A percentile compares a stretch with the other conserved stretches of the same genome.
These are phyloP conservation scores for Meripilus lineatus DNA, from an alignment of 1,284 basidiomycete species.

Conservation along the genomic window DNA sequence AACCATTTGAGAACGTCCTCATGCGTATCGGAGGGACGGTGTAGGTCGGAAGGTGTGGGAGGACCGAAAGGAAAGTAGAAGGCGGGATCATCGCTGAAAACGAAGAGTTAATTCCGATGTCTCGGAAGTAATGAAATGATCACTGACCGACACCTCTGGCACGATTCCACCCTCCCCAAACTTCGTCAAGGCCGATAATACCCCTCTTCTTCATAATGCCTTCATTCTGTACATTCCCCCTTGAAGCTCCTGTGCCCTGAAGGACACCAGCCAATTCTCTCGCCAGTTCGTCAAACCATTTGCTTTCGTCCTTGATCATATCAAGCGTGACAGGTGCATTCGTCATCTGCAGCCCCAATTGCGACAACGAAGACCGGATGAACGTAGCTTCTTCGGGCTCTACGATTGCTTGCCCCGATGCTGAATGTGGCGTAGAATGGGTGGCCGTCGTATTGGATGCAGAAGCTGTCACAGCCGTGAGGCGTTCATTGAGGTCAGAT, in stretches of 20 bases:
- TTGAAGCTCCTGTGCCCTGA: slow-evolving; percentile 41
- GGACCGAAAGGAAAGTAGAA: slow-evolving; percentile 69
- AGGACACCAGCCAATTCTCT: slow-evolving; percentile 79
- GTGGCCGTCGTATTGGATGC: slow-evolving; percentile 17
- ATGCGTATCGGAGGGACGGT: slow-evolving; percentile 68
- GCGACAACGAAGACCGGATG: slow-evolving; percentile 84
- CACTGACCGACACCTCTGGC: slow-evolving; percentile 86
- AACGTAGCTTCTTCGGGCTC: slow-evolving; percentile 82
- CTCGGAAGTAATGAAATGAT: slow-evolving; percentile 1
- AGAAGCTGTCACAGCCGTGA: slow-evolving; percentile 53
- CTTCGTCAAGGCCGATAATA: slow-evolving; percentile 87
- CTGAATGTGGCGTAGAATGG: slow-evolving; percentile 14
- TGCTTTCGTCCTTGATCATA: slow-evolving; percentile 82
- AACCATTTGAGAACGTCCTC: slow-evolving; percentile 66
- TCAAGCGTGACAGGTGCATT: slow-evolving; percentile 84
- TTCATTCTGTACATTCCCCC: slow-evolving; percentile 31
- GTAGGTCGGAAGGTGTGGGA: slow-evolving; percentile 63
- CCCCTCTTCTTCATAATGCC: slow-evolving; percentile 70
- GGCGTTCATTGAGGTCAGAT: slow-evolving; percentile 80
- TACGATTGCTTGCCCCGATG: slow-evolving; percentile 17
- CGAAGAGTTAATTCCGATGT: slow-evolving; percentile 5
- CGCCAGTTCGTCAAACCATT: slow-evolving; percentile 81
- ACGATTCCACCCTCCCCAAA: slow-evolving; percentile 97
- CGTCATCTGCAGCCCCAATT: slow-evolving; percentile 77
- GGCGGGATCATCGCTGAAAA: slow-evolving; percentile 88